Conservation (phyloP, 352 stramenopile genomes). For the Nannochloropsis limnetica region DNA sequence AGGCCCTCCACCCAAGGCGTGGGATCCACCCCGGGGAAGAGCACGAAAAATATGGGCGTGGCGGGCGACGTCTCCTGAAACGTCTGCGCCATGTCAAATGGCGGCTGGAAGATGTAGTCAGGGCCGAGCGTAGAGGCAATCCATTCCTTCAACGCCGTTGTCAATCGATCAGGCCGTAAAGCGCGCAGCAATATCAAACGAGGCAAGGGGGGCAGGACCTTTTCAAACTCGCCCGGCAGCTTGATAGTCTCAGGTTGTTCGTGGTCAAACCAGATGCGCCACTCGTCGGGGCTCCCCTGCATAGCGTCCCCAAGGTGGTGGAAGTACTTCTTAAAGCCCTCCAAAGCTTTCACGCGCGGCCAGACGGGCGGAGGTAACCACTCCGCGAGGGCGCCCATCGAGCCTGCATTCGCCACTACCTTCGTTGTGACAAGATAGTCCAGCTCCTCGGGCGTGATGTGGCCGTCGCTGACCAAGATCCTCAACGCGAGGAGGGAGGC, state of each 20-base stretch:
- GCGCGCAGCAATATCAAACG: constrained; percentile 74
- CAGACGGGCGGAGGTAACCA: constrained; percentile 78
- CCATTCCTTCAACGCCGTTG: constrained; percentile 76
- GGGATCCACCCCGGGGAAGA: constrained; percentile 84
- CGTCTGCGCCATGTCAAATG: constrained; percentile 65
- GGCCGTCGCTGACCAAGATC: constrained; percentile 76
- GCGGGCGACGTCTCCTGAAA: constrained; percentile 77
- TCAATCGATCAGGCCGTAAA: constrained; percentile 84
- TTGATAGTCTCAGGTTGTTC: constrained; percentile 84
- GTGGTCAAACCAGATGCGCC: constrained; percentile 86
- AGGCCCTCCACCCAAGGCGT: constrained; percentile 86
- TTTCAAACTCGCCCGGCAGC: constrained; percentile 80
- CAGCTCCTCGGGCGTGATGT: constrained; percentile 72
- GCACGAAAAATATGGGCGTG: constrained; percentile 87
- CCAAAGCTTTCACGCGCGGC: constrained; percentile 81
- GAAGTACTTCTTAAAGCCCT: constrained; percentile 74
- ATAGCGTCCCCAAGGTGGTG: constrained; percentile 82
- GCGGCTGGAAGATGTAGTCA: constrained; percentile 64
- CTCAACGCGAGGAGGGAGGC: constrained; percentile 83
- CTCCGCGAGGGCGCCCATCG: constrained; percentile 78
- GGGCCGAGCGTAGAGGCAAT: constrained; percentile 70
- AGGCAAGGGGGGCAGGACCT: constrained; percentile 80
- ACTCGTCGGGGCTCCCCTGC: constrained; percentile 91
- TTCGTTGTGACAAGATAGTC: constrained; percentile 73
- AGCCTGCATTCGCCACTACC: constrained; percentile 70